These are phyloP conservation scores for Boletellus deceptivus DNA, from an alignment of 1,284 basidiomycete species.

Conservation along the genomic window DNA sequence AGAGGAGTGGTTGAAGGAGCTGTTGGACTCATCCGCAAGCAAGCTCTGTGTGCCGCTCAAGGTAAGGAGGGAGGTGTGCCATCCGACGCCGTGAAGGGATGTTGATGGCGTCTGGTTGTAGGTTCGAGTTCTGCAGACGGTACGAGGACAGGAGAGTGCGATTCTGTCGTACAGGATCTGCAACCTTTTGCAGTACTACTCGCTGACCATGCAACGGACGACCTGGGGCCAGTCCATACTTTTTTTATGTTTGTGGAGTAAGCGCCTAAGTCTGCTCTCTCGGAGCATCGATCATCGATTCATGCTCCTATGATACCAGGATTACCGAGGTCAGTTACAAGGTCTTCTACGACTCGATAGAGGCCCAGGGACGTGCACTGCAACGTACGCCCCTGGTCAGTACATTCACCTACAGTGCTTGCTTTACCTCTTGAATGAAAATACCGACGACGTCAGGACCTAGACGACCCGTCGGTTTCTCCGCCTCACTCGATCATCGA, in stretches of 20 bases:
- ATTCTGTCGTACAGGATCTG: constrained; percentile 91
- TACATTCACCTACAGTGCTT: constrained; percentile 1
- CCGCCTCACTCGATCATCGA: constrained; percentile 80
- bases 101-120: too few relatives aligned
- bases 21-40: constrained; percentile 82
- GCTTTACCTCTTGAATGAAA: not conserved
- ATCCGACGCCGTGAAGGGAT: not conserved
- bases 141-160: constrained; percentile 89
- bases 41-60: constrained; percentile 86
- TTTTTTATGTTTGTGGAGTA: constrained; percentile 81
- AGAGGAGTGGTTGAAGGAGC: constrained; percentile 73
- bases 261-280: constrained; percentile 27
- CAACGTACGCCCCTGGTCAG: constrained; percentile 70
- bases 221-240: constrained; percentile 81
- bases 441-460: constrained; percentile 47
- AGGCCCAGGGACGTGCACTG: constrained; percentile 76
- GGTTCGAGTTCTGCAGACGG: constrained; percentile 89
- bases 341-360: constrained; percentile 83
- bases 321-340: constrained; percentile 79
- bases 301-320: constrained; percentile 39
- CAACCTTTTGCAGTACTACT: constrained; percentile 93
- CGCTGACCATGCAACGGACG: constrained; percentile 88
- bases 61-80: constrained; percentile 40
- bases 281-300: not conserved
- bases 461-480: constrained; percentile 73